phyloP scores from a whole-genome alignment of 148 eudicot genomes.

The Chenopodium formosanum region DNA sequence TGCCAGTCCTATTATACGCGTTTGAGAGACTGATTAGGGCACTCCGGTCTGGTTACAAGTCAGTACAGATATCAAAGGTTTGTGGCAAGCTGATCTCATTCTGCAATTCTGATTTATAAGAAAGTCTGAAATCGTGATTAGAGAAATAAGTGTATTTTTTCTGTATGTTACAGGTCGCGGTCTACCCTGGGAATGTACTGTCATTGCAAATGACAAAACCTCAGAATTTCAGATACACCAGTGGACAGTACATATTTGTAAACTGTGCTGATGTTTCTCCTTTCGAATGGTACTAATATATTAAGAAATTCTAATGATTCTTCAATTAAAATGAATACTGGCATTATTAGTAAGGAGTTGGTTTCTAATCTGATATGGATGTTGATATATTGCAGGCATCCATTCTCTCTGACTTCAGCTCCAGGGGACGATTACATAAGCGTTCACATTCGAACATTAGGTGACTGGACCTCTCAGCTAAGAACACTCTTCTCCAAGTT shows the following conservation, averaged over 20 bases:
- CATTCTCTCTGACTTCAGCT: constrained; percentile 63
- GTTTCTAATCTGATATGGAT: background rate
- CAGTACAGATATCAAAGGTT: constrained; percentile 47
- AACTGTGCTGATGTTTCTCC: constrained; percentile 61
- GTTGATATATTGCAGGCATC: constrained; percentile 41
- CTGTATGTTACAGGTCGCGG: constrained; percentile 44
- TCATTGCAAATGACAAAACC: constrained; percentile 47
- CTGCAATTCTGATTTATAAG: background rate
- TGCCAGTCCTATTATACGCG: constrained; percentile 40
- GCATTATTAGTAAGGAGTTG: background rate
- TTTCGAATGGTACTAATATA: constrained; percentile 47
- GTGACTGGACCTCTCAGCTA: constrained; percentile 66
- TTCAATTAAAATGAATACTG: background rate
- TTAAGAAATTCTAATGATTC: background rate
- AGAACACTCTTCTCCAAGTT: constrained; percentile 49
- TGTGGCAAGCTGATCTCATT: background rate
- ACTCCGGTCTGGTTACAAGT: constrained; percentile 49
- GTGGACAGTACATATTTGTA: constrained; percentile 61
- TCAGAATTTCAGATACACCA: constrained; percentile 53
- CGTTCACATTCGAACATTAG: constrained; percentile 58
- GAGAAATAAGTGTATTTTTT: background rate
- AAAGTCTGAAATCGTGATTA: background rate
- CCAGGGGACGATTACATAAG: constrained; percentile 65
- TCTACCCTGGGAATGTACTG: constrained; percentile 58
- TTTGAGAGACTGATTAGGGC: constrained; percentile 45